Conservation (phyloP, 257 asterid species). For the Cynanchum wilfordii region DNA sequence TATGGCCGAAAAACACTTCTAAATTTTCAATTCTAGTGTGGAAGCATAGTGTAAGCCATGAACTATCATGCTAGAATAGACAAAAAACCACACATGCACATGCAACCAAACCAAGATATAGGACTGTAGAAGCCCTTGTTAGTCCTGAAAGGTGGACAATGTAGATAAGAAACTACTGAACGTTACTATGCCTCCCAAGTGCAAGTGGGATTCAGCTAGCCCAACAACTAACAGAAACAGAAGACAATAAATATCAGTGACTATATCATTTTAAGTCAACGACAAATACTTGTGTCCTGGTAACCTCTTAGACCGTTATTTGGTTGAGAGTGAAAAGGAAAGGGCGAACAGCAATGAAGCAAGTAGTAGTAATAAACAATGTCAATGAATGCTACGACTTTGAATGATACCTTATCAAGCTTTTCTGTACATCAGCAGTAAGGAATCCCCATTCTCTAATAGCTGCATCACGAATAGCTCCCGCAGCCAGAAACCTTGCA, state of each 20-base stretch:
- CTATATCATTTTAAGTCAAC: neutral
- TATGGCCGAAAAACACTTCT: neutral
- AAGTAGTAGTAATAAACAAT: neutral
- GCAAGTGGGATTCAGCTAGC: neutral
- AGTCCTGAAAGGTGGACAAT: neutral
- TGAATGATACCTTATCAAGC: conserved; percentile 65
- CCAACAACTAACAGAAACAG: neutral
- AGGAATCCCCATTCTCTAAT: conserved; percentile 88
- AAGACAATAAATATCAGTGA: neutral
- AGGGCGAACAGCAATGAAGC: neutral
- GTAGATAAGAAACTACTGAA: neutral
- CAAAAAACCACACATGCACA: neutral
- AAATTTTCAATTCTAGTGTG: neutral
- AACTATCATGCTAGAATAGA: neutral
- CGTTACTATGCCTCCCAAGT: neutral
- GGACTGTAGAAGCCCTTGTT: neutral
- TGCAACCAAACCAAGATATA: neutral
- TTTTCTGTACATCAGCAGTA: conserved; percentile 53
- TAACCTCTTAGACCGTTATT: neutral
- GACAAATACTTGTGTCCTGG: neutral
- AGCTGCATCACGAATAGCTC: conserved; percentile 89
- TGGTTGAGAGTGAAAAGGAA: neutral
- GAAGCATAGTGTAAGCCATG: neutral
- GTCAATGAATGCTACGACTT: neutral
- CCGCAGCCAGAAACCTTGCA: conserved; percentile 98